Evolutionary conservation across 495 filamentous ascomycete species (phyloP).

Genomic region (Penicillium egyptiacum): DNA sequence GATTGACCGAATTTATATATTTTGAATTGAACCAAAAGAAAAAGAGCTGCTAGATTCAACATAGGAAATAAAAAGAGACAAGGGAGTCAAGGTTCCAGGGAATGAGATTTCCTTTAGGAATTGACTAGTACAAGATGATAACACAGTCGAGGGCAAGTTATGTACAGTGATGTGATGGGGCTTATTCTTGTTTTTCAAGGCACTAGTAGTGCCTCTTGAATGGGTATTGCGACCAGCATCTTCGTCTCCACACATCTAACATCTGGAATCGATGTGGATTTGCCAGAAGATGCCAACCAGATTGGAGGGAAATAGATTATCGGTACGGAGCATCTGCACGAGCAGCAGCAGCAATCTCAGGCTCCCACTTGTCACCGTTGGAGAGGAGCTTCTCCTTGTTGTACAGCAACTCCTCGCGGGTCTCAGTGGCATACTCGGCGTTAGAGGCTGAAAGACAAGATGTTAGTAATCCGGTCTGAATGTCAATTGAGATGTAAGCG

Average conservation of each 20-base stretch:
- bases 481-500: background rate
- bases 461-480: slow-evolving; percentile 21
- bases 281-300: background rate
- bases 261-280: slow-evolving; percentile 2
- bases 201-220: slow-evolving; percentile 17
- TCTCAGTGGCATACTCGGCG: slow-evolving; percentile 97
- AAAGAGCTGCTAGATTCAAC: slow-evolving; percentile 30
- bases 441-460: slow-evolving; percentile 63
- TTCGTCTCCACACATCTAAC: slow-evolving; percentile 13
- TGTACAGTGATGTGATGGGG: slow-evolving; percentile 39
- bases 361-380: slow-evolving; percentile 98
- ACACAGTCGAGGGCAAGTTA: slow-evolving; percentile 32
- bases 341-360: slow-evolving; percentile 87
- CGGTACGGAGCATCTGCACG: slow-evolving; percentile 87
- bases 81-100: slow-evolving; percentile 18
- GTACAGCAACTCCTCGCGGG: slow-evolving; percentile 93
- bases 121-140: slow-evolving; percentile 41
- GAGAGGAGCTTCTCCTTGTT: slow-evolving; percentile 95
- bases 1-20: slow-evolving; percentile 6
- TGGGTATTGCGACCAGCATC: slow-evolving; percentile 12
- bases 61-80: slow-evolving; percentile 29
- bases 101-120: slow-evolving; percentile 24
- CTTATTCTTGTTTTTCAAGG: slow-evolving; percentile 27
- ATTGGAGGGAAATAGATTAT: slow-evolving; percentile 44
- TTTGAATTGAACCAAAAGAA: slow-evolving; percentile 10